Percentiles rank a stretch among this genome's conserved stretches.
Evolutionary conservation across 805 yeast genomes (phyloP).

Genomic region (Candida insectalens): DNA sequence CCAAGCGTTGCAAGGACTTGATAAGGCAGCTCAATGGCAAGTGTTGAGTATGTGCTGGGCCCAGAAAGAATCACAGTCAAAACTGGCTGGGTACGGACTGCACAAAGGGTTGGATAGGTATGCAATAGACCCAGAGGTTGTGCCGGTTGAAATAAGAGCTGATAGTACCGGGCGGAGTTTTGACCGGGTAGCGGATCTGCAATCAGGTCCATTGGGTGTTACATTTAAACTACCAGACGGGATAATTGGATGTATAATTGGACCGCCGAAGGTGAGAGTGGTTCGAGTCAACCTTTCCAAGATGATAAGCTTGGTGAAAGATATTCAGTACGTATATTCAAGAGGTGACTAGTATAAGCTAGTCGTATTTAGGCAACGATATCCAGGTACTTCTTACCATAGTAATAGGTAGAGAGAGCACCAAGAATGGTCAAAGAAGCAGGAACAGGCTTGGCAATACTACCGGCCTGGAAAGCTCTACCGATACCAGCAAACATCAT

Average conservation of each 20-base stretch:
- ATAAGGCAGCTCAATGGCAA: conserved; percentile 9
- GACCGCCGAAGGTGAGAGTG: too few species aligned
- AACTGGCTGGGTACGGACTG: conserved; percentile 55
- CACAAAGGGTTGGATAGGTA: conserved; percentile 17
- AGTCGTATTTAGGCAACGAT: conserved; percentile 2
- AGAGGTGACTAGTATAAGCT: background rate
- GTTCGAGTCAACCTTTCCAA: background rate
- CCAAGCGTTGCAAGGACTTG: conserved; percentile 2
- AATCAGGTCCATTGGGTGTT: too few species aligned
- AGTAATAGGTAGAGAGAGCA: conserved; percentile 52
- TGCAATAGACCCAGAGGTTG: conserved; percentile 11
- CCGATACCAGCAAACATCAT: conserved; percentile 65
- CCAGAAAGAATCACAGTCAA: conserved; percentile 66
- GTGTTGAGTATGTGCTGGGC: conserved; percentile 63
- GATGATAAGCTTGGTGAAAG: background rate
- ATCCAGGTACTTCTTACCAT: conserved; percentile 18
- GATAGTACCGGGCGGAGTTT: too few species aligned
- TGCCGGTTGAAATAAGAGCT: conserved; percentile 31
- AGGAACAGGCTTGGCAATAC: conserved; percentile 58
- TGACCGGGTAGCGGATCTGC: too few species aligned
- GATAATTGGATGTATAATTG: too few species aligned
- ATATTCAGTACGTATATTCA: background rate
- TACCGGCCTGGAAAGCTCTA: conserved; percentile 36
- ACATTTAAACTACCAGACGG: too few species aligned
- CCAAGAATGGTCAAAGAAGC: conserved; percentile 56